These are phyloP conservation scores for Globisporangium echinulatum DNA, from an alignment of 352 stramenopile species.

Conservation along the genomic window DNA sequence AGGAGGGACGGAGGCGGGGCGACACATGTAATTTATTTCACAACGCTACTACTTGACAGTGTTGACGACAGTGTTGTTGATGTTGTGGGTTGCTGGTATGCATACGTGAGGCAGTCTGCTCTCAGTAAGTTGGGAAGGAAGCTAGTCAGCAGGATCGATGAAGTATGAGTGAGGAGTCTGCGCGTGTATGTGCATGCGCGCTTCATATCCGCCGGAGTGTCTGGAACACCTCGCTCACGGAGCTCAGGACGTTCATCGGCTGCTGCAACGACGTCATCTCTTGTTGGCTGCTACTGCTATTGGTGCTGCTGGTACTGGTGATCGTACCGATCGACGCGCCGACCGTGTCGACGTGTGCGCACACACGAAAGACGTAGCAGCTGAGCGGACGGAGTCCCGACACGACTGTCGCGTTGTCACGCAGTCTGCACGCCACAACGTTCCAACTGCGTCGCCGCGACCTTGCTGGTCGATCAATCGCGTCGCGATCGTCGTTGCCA, in stretches of 20 bases:
- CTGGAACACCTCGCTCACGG: slow-evolving; percentile 16
- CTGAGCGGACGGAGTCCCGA: slow-evolving; percentile 14
- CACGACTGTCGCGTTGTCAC: slow-evolving; percentile 3
- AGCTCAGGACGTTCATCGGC: slow-evolving; percentile 14
- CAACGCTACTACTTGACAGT: not conserved
- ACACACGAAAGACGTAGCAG: slow-evolving; percentile 23
- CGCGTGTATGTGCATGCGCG: too few relatives aligned
- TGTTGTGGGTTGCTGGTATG: not conserved
- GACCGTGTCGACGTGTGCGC: not conserved
- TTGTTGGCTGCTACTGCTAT: too few relatives aligned
- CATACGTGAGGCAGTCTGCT: not conserved
- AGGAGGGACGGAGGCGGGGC: not conserved
- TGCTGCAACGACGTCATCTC: not conserved
- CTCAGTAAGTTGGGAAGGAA: too few relatives aligned
- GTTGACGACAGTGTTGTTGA: not conserved
- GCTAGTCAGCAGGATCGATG: too few relatives aligned
- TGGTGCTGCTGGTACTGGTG: too few relatives aligned
- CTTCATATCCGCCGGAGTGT: slow-evolving; percentile 21
- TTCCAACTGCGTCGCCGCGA: slow-evolving; percentile 7
- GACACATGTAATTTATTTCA: slow-evolving; percentile 7
- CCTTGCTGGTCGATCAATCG: not conserved
- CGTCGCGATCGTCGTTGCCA: not conserved
- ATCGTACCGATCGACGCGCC: not conserved
- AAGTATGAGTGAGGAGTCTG: too few relatives aligned
- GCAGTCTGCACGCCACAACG: slow-evolving; percentile 5